These are phyloP conservation scores for Pythium grandisporangium DNA, from an alignment of 352 stramenopile genomes.

Conservation along the genomic window DNA sequence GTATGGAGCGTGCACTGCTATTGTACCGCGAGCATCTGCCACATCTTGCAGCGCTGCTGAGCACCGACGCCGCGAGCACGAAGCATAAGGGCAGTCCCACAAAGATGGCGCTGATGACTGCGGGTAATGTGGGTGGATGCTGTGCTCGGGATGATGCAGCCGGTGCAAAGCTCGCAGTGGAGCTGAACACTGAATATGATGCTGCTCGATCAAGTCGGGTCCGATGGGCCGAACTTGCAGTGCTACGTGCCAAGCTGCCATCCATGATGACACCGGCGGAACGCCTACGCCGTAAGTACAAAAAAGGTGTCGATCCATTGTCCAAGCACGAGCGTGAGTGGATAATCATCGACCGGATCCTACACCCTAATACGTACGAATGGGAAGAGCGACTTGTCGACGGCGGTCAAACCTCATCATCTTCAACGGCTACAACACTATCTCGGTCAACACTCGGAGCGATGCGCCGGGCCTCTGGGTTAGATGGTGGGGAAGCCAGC, in stretches of 20 bases:
- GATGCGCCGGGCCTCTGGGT: too few species aligned
- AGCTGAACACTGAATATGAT: conserved; percentile 62
- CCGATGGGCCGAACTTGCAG: conserved; percentile 60
- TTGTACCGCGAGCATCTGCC: conserved; percentile 45
- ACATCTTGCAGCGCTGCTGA: conserved; percentile 30
- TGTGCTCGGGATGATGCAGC: too few species aligned
- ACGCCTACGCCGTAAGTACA: conserved; percentile 71
- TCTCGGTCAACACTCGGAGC: too few species aligned
- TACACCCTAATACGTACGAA: conserved; percentile 50
- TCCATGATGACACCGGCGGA: conserved; percentile 75
- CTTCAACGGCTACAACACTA: too few species aligned
- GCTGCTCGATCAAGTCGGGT: conserved; percentile 42
- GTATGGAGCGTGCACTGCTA: conserved; percentile 44
- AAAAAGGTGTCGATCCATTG: conserved; percentile 42
- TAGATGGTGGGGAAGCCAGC: too few species aligned
- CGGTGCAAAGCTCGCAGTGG: conserved; percentile 34
- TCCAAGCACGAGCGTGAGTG: conserved; percentile 74
- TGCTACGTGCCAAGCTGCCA: conserved; percentile 62
- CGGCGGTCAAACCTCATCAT: too few species aligned
- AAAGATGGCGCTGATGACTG: too few species aligned
- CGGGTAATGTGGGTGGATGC: too few species aligned
- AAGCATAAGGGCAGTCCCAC: too few species aligned
- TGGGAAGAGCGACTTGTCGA: conserved; percentile 42
- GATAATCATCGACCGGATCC: conserved; percentile 63
- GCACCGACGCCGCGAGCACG: conserved; percentile 9